Base-by-base conservation (phyloP, 2,329 filamentous ascomycete genomes). In the Trichoderma asperellum region DNA sequence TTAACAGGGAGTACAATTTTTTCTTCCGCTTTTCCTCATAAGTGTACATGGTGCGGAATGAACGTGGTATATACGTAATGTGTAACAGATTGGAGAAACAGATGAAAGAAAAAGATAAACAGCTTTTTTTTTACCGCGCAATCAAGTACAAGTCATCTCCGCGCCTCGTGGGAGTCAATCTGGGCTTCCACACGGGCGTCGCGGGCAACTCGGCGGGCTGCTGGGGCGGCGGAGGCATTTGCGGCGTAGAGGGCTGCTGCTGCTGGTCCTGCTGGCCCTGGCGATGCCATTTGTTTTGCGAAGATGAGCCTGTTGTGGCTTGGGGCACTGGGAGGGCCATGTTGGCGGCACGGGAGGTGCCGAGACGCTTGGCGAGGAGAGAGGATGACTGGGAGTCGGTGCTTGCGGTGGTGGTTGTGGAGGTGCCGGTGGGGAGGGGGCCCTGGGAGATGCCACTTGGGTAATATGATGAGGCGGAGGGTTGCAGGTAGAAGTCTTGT, bases 61-160 rank as follows among this genome's bases (percentile, higher is more conserved):
- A 24, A 24, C 24, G n/a, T 49, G 47, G 24, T 49, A 49, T 49
- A 49, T 49, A 49, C 47, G 21, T 49, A 12, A 43, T 43, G 18
- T 10, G 40, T 43, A 43, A 43, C 18, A 4, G 4, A 43, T n/a
- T n/a, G 16, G 40, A 35, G 10, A 35, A 5, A 3, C 5, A 32
- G 1, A 3, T 32, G 32, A 32, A 32, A 32, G 32, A 58, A 10
- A 37, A 3, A 58, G 14, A 21, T 27, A 32, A 61, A n/a, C n/a
- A n/a, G n/a, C n/a, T n/a, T n/a, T n/a, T 3, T n/a, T 43, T 5
- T 59, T 56, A 88, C 70, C 84, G 82, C 71, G 89, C 86, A 72
- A 85, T 85, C 73, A 89, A 75, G 72, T 86, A 90, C 70, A 92
- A 75, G 75, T 92, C 89, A 32, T 90, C 87, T 0, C 91, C 90